Evolutionary conservation across 768 basidiomycete species (phyloP).

Genomic region (Boletus rubescentipes): DNA sequence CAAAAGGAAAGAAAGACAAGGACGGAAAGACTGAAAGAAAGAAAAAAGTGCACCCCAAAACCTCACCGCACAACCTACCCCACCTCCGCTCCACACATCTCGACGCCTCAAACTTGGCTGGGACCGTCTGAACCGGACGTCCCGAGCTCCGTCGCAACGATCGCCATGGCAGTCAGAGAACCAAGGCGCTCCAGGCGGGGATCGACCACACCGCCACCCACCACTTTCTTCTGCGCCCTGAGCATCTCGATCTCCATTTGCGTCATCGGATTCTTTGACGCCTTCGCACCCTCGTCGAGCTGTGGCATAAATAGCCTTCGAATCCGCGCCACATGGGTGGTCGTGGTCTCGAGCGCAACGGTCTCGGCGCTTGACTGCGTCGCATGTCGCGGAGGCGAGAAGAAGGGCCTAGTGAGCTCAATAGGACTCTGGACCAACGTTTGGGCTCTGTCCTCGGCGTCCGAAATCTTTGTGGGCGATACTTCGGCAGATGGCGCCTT

Average conservation of each 20-base stretch:
- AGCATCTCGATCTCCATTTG: constrained; percentile 11
- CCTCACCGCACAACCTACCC: not conserved
- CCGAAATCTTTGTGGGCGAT: not conserved
- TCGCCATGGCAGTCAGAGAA: not conserved
- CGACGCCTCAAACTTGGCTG: not conserved
- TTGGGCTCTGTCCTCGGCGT: not conserved
- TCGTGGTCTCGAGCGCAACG: not conserved
- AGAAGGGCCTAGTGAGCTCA: not conserved
- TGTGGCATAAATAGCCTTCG: constrained; percentile 2
- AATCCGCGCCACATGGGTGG: not conserved
- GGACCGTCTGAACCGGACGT: not conserved
- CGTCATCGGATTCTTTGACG: not conserved
- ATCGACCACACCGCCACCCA: not conserved
- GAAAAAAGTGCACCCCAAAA: not conserved
- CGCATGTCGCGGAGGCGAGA: not conserved
- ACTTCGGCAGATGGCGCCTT: not conserved
- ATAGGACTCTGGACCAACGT: not conserved
- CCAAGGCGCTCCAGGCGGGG: not conserved
- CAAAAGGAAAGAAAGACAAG: not conserved
- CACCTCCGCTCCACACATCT: not conserved
- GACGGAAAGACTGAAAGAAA: not conserved
- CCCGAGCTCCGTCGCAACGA: not conserved
- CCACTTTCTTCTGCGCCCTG: constrained; percentile 2
- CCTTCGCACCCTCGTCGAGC: constrained; percentile 1
- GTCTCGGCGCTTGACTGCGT: not conserved